Evolutionary conservation across 2,329 filamentous ascomycete species (phyloP).

Genomic region (Penicillium brevicompactum): DNA sequence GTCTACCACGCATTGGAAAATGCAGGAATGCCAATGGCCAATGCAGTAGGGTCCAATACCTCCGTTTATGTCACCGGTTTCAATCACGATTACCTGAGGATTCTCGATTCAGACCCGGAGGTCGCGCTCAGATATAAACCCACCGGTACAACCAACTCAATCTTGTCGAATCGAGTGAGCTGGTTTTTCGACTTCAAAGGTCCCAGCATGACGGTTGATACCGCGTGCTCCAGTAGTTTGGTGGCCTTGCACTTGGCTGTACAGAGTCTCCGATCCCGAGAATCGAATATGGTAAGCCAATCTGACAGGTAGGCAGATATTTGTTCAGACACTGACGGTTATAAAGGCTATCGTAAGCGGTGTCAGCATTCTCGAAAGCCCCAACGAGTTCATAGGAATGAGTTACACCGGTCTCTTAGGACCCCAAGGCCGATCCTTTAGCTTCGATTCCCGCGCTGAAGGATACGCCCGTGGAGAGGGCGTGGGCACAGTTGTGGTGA

Average conservation of each 20-base stretch:
- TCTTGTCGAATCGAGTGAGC: conserved; percentile 26
- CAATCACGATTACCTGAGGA: conserved; percentile 28
- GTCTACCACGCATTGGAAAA: conserved; percentile 38
- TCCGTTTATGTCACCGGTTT: conserved; percentile 30
- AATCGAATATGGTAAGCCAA: conserved; percentile 26
- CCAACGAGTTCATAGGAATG: conserved; percentile 33
- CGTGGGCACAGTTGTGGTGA: conserved; percentile 35
- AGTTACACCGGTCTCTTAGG: conserved; percentile 42
- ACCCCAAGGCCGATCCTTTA: conserved; percentile 32
- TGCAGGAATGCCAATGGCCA: conserved; percentile 28
- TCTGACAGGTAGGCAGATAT: neutral
- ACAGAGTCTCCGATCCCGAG: conserved; percentile 25
- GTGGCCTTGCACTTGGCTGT: conserved; percentile 42
- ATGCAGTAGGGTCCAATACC: conserved; percentile 26
- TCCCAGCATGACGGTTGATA: conserved; percentile 40
- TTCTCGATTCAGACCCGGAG: conserved; percentile 26
- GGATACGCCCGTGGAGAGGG: conserved; percentile 41
- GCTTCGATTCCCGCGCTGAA: conserved; percentile 35
- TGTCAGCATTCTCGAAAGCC: conserved; percentile 40
- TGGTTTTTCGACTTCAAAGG: conserved; percentile 31
- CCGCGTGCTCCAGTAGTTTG: conserved; percentile 45
- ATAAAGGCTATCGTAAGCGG: conserved; percentile 39
- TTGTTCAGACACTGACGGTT: neutral
- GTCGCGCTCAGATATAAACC: conserved; percentile 25
- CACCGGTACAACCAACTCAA: conserved; percentile 21